Conservation (phyloP, 179 eudicot species). For the Silene coronaria region DNA sequence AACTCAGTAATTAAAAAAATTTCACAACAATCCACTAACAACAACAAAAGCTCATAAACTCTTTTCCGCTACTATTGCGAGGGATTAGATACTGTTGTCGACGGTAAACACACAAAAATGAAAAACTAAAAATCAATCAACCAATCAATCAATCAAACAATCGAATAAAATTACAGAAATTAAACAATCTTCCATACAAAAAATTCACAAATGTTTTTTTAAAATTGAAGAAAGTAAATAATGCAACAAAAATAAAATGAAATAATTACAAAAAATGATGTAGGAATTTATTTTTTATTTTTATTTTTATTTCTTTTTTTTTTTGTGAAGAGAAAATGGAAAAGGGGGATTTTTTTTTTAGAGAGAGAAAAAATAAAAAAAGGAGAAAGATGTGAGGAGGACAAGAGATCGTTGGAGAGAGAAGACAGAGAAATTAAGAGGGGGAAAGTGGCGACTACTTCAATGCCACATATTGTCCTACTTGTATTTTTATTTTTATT, state of each 20-base stretch:
- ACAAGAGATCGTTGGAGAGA: slow-evolving; percentile 26
- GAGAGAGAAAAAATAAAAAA: neutral
- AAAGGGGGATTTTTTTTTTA: neutral
- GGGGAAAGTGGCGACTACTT: slow-evolving; percentile 21
- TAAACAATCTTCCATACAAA: no score
- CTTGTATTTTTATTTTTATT: neutral
- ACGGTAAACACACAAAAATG: no score
- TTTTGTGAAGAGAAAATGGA: neutral
- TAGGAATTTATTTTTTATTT: no score
- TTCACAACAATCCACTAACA: neutral
- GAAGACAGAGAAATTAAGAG: neutral
- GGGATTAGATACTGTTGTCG: no score
- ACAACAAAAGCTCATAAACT: neutral
- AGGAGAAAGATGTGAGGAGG: slow-evolving; percentile 16
- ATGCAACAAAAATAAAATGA: neutral
- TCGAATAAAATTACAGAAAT: neutral
- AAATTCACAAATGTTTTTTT: neutral
- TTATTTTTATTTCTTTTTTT: no score
- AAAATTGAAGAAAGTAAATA: neutral
- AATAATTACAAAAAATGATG: neutral
- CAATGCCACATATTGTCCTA: slow-evolving; percentile 1
- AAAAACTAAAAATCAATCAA: neutral
- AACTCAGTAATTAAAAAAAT: slow-evolving; percentile 17
- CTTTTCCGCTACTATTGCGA: no score
- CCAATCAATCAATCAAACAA: neutral